Percentiles rank a stretch among this genome's conserved stretches.
Evolutionary conservation across 257 asterid species (phyloP).

Genomic region (Solanum microdontum): DNA sequence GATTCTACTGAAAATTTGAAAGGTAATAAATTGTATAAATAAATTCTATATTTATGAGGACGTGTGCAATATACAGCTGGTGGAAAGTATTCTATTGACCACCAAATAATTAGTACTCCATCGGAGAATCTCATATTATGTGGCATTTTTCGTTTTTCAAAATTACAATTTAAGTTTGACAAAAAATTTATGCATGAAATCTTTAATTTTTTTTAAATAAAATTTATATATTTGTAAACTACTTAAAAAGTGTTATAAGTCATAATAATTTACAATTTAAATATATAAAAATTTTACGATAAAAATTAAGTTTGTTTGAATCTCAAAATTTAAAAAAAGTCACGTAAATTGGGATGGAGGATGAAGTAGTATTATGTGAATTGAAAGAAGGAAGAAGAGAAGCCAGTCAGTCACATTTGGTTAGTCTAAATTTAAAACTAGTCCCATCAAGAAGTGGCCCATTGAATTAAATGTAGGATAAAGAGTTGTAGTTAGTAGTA

Average conservation of each 20-base stretch:
- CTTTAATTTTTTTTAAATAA: too few relatives aligned
- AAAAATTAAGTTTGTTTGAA: too few relatives aligned
- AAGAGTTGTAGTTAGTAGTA: background rate
- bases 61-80: background rate
- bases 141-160: fast-evolving
- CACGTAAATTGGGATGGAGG: too few relatives aligned
- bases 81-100: background rate
- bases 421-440: background rate
- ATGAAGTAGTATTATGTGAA: background rate
- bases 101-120: background rate
- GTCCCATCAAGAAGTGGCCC: background rate
- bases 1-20: background rate
- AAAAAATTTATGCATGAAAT: too few relatives aligned
- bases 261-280: too few relatives aligned
- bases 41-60: background rate
- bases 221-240: too few relatives aligned
- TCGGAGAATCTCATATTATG: too few relatives aligned
- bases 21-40: background rate
- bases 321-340: too few relatives aligned
- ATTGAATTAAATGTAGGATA: background rate
- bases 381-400: background rate
- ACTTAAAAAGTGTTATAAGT: too few relatives aligned
- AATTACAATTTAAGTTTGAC: too few relatives aligned
- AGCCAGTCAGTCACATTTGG: background rate
- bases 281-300: too few relatives aligned